Percentiles rank a stretch among this genome's conserved stretches.
Evolutionary conservation across 1,284 basidiomycete species (phyloP).

Genomic region (Agroathelia rolfsii): DNA sequence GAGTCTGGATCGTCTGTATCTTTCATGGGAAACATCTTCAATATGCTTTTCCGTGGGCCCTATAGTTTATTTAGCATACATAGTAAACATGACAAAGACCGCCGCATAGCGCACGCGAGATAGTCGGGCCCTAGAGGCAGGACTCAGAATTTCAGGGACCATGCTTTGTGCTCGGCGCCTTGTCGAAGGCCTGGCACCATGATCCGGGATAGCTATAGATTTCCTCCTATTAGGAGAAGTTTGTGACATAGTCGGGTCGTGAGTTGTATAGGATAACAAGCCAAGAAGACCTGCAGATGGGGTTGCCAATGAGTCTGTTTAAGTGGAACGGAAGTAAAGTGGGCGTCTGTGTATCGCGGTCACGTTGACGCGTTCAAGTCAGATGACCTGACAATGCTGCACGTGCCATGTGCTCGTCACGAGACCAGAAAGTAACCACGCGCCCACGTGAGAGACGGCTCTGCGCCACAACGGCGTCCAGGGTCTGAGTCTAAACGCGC

Average conservation of each 20-base stretch:
- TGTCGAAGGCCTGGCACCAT: constrained; percentile 32
- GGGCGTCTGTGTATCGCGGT: no score
- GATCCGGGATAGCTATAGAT: constrained; percentile 50
- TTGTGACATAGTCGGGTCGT: no score
- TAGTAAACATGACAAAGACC: constrained; percentile 6
- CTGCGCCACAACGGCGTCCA: constrained; percentile 11
- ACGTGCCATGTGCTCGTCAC: no score
- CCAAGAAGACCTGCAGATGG: no score
- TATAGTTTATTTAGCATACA: constrained; percentile 22
- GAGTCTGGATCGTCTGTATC: constrained; percentile 40
- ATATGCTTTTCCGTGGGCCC: constrained; percentile 68
- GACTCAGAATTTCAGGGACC: constrained; percentile 50
- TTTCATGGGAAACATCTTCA: constrained; percentile 40
- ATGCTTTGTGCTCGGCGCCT: constrained; percentile 62
- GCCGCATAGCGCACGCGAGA: constrained; percentile 36
- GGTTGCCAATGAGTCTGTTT: no score
- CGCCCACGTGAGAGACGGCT: constrained; percentile 22
- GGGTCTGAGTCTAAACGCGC: constrained; percentile 6
- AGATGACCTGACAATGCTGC: no score
- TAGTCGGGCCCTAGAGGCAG: constrained; percentile 50
- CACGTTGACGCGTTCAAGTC: no score
- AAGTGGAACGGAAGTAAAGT: no score
- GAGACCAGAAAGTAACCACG: no score
- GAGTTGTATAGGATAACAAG: no score
- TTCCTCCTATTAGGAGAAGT: constrained; percentile 42